These are phyloP conservation scores for Myrica gale DNA, from an alignment of 306 rosid species.

Conservation along the genomic window DNA sequence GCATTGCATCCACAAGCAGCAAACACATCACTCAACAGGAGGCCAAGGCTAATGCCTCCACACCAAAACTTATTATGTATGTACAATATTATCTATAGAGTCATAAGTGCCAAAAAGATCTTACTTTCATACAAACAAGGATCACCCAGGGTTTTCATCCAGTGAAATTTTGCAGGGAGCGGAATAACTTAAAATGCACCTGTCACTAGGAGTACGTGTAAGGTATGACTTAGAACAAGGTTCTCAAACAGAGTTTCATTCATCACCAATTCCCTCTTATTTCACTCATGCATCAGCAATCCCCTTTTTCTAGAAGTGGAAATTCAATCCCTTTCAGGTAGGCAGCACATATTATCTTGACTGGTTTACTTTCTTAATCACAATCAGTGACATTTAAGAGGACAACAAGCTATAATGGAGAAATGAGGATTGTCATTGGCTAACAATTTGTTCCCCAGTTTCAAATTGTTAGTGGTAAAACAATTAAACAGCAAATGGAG, in stretches of 20 bases:
- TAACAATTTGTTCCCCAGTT: neutral
- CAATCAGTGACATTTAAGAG: neutral
- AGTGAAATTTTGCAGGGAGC: neutral
- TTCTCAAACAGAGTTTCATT: neutral
- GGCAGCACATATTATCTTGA: neutral
- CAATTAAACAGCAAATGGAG: neutral
- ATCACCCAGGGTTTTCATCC: neutral
- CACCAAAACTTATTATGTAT: neutral
- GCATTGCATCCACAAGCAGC: conserved; percentile 1
- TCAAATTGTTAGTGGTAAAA: neutral
- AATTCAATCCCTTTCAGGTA: neutral
- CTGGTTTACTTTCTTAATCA: neutral
- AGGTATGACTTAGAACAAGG: neutral
- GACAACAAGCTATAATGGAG: neutral
- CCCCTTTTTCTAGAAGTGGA: neutral
- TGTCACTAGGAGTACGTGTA: neutral
- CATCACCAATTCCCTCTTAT: neutral
- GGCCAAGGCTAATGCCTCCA: neutral
- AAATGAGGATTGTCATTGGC: neutral
- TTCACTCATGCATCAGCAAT: neutral
- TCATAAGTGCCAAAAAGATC: neutral
- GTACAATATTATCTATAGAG: neutral
- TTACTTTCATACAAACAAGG: neutral
- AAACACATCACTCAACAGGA: no score
- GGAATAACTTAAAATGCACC: neutral